phyloP scores from a whole-genome alignment of 2,329 filamentous ascomycete species.

The Penicillium glabrum region DNA sequence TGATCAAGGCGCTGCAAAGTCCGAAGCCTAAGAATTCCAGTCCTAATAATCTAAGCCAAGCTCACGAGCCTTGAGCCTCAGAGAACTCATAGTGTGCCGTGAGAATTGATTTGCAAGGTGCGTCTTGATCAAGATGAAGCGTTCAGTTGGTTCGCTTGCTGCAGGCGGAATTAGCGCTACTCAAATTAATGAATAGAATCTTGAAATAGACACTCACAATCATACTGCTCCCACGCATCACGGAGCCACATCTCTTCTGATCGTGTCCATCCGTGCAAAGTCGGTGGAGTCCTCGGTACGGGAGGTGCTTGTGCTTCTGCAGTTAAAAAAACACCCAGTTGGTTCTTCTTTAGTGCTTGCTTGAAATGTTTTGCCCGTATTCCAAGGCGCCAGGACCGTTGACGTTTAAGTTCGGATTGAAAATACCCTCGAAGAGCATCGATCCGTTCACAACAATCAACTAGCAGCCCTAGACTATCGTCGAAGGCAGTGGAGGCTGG shows the following conservation, averaged over 20 bases:
- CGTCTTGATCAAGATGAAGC: neutral
- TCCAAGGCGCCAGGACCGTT: constrained; percentile 2
- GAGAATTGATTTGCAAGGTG: constrained; percentile 1
- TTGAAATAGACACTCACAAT: neutral
- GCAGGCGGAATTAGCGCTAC: neutral
- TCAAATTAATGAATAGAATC: neutral
- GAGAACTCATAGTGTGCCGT: constrained; percentile 2
- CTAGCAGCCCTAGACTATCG: constrained; percentile 9
- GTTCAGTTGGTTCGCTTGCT: neutral
- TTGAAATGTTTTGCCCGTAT: constrained; percentile 1
- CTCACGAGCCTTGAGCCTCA: neutral
- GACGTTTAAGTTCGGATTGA: neutral
- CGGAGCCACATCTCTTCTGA: constrained; percentile 1
- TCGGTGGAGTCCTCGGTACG: neutral
- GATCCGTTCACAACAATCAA: constrained; percentile 6
- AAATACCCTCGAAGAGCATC: neutral
- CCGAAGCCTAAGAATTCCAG: neutral
- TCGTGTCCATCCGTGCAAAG: neutral
- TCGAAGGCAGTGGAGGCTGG: constrained; percentile 4
- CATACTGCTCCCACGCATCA: neutral
- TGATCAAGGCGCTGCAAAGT: neutral
- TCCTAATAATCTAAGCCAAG: neutral
- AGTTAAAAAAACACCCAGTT: neutral
- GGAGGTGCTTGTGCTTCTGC: no score
- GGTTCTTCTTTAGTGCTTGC: neutral